Conservation (phyloP, 2,329 filamentous ascomycete genomes). For the Talaromyces sp. region DNA sequence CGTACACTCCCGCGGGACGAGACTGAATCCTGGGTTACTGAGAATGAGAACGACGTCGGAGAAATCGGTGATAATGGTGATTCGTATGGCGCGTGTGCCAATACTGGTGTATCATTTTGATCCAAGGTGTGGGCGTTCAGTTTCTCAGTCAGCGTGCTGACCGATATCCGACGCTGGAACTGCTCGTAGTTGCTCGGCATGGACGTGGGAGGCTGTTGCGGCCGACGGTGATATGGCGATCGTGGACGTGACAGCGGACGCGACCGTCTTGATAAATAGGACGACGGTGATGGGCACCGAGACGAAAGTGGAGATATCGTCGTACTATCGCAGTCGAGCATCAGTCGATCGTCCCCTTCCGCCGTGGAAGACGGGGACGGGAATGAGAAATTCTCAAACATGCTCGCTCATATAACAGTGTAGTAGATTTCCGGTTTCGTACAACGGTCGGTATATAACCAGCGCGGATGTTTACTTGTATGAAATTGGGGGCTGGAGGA, state of each 20-base stretch:
- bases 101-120: constrained; percentile 22
- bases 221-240: constrained; percentile 32
- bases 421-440: neutral
- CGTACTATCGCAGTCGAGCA: constrained; percentile 37
- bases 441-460: neutral
- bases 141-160: constrained; percentile 40
- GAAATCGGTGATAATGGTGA: constrained; percentile 22
- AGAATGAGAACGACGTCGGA: constrained; percentile 23
- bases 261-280: constrained; percentile 29
- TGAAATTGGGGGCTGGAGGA: constrained; percentile 10
- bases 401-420: constrained; percentile 19
- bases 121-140: constrained; percentile 40
- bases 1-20: constrained; percentile 22
- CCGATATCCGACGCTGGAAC: constrained; percentile 36
- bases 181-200: constrained; percentile 43
- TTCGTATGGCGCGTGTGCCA: constrained; percentile 21
- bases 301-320: constrained; percentile 43
- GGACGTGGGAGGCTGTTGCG: constrained; percentile 39
- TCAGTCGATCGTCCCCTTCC: constrained; percentile 35
- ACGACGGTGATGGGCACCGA: constrained; percentile 42
- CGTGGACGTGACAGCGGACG: constrained; percentile 31
- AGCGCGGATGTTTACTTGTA: neutral
- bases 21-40: constrained; percentile 4
- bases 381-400: constrained; percentile 46
- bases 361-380: constrained; percentile 34